A percentile compares a stretch with the other conserved stretches of the same genome.
Conservation (phyloP, 768 basidiomycete species). For the Russula ochroleuca region DNA sequence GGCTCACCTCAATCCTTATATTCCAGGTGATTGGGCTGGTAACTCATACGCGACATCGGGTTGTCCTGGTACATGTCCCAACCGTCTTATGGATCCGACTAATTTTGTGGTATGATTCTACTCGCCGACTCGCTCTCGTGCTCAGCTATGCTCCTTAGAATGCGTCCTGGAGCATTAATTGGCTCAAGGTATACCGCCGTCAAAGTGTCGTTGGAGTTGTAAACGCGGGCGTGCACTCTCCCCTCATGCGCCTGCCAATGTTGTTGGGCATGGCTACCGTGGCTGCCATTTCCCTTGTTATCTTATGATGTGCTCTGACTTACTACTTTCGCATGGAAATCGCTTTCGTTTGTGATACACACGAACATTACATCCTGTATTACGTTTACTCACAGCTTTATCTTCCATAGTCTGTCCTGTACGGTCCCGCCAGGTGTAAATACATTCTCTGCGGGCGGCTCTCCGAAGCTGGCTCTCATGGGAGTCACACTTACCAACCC, state of each 20-base stretch:
- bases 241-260: neutral
- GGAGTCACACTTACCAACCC: conserved; percentile 77
- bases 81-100: conserved; percentile 56
- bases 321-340: conserved; percentile 18
- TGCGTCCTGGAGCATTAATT: conserved; percentile 78
- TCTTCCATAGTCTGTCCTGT: conserved; percentile 49
- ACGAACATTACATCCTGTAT: conserved; percentile 4
- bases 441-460: conserved; percentile 40
- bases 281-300: neutral
- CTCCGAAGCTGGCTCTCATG: conserved; percentile 68
- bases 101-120: conserved; percentile 61
- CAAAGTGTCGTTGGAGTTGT: conserved; percentile 21
- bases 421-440: conserved; percentile 32
- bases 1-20: conserved; percentile 18
- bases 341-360: neutral
- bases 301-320: conserved; percentile 6
- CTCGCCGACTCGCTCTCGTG: conserved; percentile 1
- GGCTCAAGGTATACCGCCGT: conserved; percentile 59
- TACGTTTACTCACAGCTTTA: conserved; percentile 46
- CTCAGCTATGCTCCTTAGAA: conserved; percentile 43
- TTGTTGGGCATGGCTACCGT: conserved; percentile 2
- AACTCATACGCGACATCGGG: conserved; percentile 70
- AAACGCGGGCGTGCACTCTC: conserved; percentile 12
- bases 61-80: conserved; percentile 70
- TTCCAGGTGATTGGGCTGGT: conserved; percentile 75